Evolutionary conservation across 345 rosid species (phyloP).

Genomic region (Pistacia integerrima): DNA sequence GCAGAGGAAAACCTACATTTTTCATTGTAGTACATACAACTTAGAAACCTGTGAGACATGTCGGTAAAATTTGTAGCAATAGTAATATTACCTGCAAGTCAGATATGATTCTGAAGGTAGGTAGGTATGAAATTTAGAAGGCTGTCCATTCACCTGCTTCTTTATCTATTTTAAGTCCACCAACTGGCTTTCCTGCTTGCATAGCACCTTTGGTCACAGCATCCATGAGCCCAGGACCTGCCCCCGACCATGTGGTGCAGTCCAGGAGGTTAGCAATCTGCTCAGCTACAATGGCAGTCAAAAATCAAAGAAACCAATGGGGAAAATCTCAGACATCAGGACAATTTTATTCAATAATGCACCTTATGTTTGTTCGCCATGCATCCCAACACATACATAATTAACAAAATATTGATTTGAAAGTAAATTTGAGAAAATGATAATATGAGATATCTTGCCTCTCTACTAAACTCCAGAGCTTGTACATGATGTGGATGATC

Average conservation of each 20-base stretch:
- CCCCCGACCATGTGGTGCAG: conserved; percentile 95
- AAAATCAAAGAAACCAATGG: background rate
- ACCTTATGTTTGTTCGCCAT: background rate
- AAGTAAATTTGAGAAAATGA: background rate
- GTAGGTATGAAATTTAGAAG: conserved; percentile 81
- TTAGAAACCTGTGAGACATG: background rate
- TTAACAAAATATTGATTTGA: background rate
- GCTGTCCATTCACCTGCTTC: conserved; percentile 96
- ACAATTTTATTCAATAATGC: background rate
- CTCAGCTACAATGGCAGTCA: conserved; percentile 12
- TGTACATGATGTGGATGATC: conserved; percentile 64
- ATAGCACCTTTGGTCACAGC: conserved; percentile 86
- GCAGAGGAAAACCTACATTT: conserved; percentile 87
- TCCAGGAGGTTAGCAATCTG: conserved; percentile 82
- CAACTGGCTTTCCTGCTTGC: conserved; percentile 72
- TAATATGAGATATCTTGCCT: conserved; percentile 50
- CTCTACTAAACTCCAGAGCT: conserved; percentile 65
- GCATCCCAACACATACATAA: background rate
- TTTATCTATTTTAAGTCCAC: conserved; percentile 82
- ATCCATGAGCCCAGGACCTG: conserved; percentile 97
- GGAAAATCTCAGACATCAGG: background rate
- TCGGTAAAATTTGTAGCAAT: background rate
- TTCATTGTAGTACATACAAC: background rate
- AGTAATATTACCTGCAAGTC: conserved; percentile 72
- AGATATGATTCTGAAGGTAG: conserved; percentile 72